These are phyloP conservation scores for Trypethelium eluteriae DNA, from an alignment of 495 filamentous ascomycete species.

Conservation along the genomic window DNA sequence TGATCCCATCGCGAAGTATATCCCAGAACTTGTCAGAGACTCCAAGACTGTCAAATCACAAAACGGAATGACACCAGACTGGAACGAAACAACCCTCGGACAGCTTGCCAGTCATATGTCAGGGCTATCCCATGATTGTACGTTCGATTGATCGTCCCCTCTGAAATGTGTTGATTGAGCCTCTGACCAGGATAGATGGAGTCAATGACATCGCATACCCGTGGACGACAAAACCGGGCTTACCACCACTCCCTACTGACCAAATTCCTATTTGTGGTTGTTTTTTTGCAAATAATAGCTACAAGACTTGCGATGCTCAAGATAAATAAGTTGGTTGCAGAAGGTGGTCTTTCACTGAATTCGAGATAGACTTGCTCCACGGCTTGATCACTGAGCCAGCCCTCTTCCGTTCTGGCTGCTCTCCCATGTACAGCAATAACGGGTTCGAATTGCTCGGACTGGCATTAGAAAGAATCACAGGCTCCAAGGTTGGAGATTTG, in stretches of 20 bases:
- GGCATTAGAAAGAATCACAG: constrained; percentile 48
- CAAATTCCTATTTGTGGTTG: constrained; percentile 17
- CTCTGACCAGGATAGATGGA: not conserved
- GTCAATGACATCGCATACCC: not conserved
- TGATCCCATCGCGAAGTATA: constrained; percentile 43
- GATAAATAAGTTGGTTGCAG: constrained; percentile 15
- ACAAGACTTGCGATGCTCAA: constrained; percentile 23
- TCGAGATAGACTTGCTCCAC: constrained; percentile 45
- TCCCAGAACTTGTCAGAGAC: constrained; percentile 43
- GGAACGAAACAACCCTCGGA: constrained; percentile 41
- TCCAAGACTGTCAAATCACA: not conserved
- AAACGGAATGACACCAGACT: constrained; percentile 24
- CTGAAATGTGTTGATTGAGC: not conserved
- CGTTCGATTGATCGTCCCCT: constrained; percentile 14
- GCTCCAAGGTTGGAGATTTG: constrained; percentile 39
- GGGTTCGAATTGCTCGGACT: constrained; percentile 48
- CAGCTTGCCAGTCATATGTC: constrained; percentile 39
- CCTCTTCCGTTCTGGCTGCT: constrained; percentile 41
- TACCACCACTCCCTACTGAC: constrained; percentile 16
- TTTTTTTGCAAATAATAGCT: constrained; percentile 15
- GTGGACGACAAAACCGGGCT: constrained; percentile 1
- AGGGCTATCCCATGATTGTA: constrained; percentile 39
- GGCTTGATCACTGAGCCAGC: constrained; percentile 44
- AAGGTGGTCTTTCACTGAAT: not conserved
- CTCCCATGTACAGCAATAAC: constrained; percentile 51